Conservation (phyloP, 805 yeast species). For the Pichia phayaonensis region DNA sequence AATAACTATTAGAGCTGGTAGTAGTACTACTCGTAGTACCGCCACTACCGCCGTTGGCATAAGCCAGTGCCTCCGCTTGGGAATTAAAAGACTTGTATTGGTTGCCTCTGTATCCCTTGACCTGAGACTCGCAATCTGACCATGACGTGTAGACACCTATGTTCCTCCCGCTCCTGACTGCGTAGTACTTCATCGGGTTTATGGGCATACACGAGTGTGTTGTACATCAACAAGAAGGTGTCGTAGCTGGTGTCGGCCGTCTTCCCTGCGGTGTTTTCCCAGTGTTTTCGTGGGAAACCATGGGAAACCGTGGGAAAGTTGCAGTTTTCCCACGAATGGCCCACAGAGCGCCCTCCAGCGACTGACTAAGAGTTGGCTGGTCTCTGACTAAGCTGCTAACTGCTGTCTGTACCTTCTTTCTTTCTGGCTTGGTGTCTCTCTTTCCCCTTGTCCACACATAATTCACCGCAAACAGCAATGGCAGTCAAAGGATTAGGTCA, state of each 20-base stretch:
- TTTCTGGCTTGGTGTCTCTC: too few relatives aligned
- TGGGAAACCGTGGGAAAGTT: too few relatives aligned
- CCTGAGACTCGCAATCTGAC: slow-evolving; percentile 47
- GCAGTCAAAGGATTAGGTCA: slow-evolving; percentile 78
- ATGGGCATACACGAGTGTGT: background rate
- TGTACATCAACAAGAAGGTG: too few relatives aligned
- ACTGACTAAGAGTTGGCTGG: background rate
- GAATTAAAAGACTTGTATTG: slow-evolving; percentile 47
- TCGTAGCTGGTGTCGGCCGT: too few relatives aligned
- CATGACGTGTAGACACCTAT: slow-evolving; percentile 56
- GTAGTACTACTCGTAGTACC: background rate
- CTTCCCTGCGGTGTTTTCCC: too few relatives aligned
- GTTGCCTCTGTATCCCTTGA: slow-evolving; percentile 50
- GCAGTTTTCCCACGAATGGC: background rate
- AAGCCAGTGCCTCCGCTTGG: slow-evolving; percentile 40
- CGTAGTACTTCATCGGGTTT: slow-evolving; percentile 31
- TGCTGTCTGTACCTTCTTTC: background rate
- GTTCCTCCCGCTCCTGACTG: slow-evolving; percentile 45
- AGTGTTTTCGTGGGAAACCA: too few relatives aligned
- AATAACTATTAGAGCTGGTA: background rate
- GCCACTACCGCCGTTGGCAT: slow-evolving; percentile 19
- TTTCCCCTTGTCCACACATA: background rate
- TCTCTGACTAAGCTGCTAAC: background rate
- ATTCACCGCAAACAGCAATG: slow-evolving; percentile 32
- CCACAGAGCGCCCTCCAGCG: background rate